Conservation (phyloP, 129 eudicot species). For the Pseudognaphalium luteoalbum region DNA sequence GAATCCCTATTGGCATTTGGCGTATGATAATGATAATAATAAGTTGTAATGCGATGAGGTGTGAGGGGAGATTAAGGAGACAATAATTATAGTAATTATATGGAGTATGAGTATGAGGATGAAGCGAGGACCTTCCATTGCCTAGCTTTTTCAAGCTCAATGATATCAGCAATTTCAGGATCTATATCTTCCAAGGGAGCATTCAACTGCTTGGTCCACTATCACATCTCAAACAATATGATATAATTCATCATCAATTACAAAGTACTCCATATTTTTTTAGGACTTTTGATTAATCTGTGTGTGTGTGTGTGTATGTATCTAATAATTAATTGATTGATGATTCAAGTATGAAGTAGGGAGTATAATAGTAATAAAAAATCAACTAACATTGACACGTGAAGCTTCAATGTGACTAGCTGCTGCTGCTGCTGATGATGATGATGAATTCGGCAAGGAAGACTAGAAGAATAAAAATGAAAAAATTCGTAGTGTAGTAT, state of each 20-base stretch:
- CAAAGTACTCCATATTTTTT: no score
- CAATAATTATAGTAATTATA: no score
- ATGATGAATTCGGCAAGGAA: slow-evolving; percentile 60
- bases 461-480: slow-evolving; percentile 47
- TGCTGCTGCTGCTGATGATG: slow-evolving; percentile 47
- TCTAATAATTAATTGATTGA: no score
- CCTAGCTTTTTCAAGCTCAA: slow-evolving; percentile 93
- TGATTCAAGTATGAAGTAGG: no score
- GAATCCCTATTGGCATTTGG: slow-evolving; percentile 48
- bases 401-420: slow-evolving; percentile 44
- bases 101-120: not conserved
- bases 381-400: slow-evolving; percentile 49
- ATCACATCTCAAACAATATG: not conserved
- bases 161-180: slow-evolving; percentile 89
- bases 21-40: not conserved
- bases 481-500: no score
- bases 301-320: no score
- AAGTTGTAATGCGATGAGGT: not conserved
- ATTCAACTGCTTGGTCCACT: slow-evolving; percentile 97
- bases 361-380: not conserved
- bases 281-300: no score
- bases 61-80: not conserved
- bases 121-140: slow-evolving; percentile 75
- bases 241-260: no score
- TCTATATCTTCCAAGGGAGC: slow-evolving; percentile 84